A percentile compares a stretch with the other conserved stretches of the same genome.
Conservation (phyloP, 176 grass and related monocot species). For the Zizania latifolia region DNA sequence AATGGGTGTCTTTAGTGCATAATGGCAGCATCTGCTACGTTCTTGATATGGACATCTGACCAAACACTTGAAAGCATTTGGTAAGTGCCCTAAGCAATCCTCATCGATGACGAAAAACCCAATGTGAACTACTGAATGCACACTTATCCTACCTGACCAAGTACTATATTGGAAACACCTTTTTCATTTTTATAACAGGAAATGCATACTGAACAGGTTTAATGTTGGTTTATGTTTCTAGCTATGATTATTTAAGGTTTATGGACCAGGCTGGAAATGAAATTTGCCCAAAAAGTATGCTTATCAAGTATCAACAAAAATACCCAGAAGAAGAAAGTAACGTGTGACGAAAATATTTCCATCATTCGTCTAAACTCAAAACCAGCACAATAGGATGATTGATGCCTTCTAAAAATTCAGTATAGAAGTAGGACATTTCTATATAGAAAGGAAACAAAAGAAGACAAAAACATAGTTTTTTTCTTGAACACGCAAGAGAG, state of each 20-base stretch:
- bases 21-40: conserved; percentile 20
- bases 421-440: no score
- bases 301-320: no score
- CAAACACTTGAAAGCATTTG: conserved; percentile 19
- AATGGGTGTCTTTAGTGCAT: conserved; percentile 12
- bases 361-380: neutral
- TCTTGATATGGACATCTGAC: conserved; percentile 39
- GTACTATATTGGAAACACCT: no score
- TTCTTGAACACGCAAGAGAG: no score
- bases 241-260: neutral
- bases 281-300: no score
- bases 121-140: neutral
- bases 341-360: neutral
- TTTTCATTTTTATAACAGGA: neutral
- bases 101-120: neutral
- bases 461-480: no score
- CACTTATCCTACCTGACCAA: conserved; percentile 17
- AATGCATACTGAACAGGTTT: neutral
- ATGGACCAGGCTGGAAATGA: neutral
- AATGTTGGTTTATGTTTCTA: neutral
- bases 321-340: neutral
- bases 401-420: neutral
- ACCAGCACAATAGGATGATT: neutral
- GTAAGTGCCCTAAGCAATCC: conserved; percentile 21
- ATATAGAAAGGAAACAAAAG: neutral